Evolutionary conservation across 2,329 filamentous ascomycete genomes (phyloP), one percentile per base, ranked within the genome.

Genomic region (Hirsutella rhossiliensis): DNA sequence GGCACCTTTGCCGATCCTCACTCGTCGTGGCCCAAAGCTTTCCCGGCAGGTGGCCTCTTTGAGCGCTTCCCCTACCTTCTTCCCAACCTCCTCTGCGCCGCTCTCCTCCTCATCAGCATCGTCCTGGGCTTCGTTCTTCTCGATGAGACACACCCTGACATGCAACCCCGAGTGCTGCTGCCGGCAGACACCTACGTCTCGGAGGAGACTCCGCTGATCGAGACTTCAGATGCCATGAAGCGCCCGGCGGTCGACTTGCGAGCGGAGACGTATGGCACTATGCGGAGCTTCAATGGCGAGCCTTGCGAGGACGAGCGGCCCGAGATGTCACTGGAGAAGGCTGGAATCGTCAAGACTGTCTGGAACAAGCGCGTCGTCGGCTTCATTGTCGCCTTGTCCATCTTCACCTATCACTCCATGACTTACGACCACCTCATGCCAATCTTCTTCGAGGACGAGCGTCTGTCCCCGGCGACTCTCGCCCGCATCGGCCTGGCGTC

Each of bases 341-440:
- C 52, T 5, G 50, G 50, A 5, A 60, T 57, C 46, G 53, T 57
- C 20, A 50, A 50, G 45, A 68, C 57, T 53, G 69, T 75, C 47
- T 76, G 73, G 62, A 70, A 66, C 60, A 70, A 71, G 62, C 76
- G 75, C 36, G 80, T 95, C 47, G 68, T 85, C 51, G 80, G 84
- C 62, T 76, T 95, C 43, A 79, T 92, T 34, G 56, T 87, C n/a
- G 83, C 89, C 1, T 67, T 96, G 40, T 86, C 84, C 38, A 86
- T 96, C 50, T 95, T 94, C 66, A 92, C 87, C 5, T 94, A 94
- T 60, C 89, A 96, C 64, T 87, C 84, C 32, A 96, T 96, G 88
- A 88, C 84, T 0, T 96, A 87, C 63, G 90, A 96, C 57, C 86
- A 94, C 59, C 74, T 96, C 1, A 72, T 95, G 43, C 89, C 89